phyloP scores from a whole-genome alignment of 139 green algal genomes.

The Astrephomene gubernaculifera region DNA sequence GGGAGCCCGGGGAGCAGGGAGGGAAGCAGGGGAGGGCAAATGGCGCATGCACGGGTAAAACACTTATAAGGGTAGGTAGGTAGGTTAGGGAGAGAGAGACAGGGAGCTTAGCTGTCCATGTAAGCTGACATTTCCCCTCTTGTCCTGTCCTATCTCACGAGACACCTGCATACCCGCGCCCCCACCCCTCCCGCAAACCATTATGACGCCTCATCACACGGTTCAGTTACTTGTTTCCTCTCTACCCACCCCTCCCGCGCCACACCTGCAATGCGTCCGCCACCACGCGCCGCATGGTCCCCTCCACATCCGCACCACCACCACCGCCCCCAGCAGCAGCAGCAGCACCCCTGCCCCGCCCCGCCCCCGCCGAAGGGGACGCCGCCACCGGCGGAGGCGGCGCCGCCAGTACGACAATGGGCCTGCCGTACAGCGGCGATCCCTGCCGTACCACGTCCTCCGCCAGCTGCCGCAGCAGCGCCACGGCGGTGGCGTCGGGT shows the following conservation, averaged over 20 bases:
- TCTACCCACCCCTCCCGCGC: neutral
- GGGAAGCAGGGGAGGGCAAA: too few relatives aligned
- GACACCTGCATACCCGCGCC: too few relatives aligned
- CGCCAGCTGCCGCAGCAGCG: constrained; percentile 37
- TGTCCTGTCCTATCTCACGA: too few relatives aligned
- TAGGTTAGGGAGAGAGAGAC: too few relatives aligned
- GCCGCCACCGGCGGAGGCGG: constrained; percentile 3
- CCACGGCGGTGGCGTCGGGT: constrained; percentile 23
- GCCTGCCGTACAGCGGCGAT: constrained; percentile 12
- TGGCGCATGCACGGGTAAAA: neutral
- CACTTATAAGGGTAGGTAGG: too few relatives aligned
- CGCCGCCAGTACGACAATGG: constrained; percentile 28
- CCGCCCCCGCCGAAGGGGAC: neutral
- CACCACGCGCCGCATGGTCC: constrained; percentile 2
- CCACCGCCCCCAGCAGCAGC: neutral
- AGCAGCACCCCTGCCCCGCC: neutral
- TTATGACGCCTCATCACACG: too few relatives aligned
- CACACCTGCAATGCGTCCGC: constrained; percentile 27
- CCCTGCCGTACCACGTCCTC: neutral
- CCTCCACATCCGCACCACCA: constrained; percentile 18
- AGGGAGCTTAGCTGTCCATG: too few relatives aligned
- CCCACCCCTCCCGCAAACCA: too few relatives aligned
- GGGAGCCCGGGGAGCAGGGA: too few relatives aligned
- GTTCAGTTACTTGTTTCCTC: too few relatives aligned
- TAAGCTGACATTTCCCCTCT: too few relatives aligned